phyloP scores from a whole-genome alignment of 164 flowering plant species.

The Piper betle region DNA sequence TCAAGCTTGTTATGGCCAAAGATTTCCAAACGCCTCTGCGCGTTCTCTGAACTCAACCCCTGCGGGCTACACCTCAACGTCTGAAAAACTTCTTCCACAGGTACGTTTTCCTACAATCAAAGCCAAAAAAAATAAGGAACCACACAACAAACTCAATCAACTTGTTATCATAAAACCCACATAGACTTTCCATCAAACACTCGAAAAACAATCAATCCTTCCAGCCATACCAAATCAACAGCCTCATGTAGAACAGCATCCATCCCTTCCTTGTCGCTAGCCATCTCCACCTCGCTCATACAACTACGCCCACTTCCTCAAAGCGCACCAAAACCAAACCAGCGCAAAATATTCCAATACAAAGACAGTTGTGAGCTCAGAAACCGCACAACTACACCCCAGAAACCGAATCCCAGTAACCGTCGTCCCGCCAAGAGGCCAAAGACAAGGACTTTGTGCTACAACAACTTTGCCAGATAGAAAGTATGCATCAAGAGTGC shows the following conservation, averaged over 20 bases:
- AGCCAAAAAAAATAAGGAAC: not conserved
- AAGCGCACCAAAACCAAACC: not conserved
- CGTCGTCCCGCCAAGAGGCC: not conserved
- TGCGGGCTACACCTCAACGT: conserved; percentile 47
- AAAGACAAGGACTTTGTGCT: not conserved
- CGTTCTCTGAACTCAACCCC: conserved; percentile 49
- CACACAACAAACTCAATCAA: not conserved
- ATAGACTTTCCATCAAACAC: not conserved
- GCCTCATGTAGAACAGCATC: conserved; percentile 64
- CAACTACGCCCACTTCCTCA: not conserved
- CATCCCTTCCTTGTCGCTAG: conserved; percentile 24
- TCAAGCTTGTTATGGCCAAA: conserved; percentile 70
- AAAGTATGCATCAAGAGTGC: not conserved
- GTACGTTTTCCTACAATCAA: conserved; percentile 44
- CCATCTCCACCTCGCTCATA: conserved; percentile 21
- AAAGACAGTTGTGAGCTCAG: not conserved
- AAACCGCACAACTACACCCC: not conserved
- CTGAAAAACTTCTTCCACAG: conserved; percentile 71
- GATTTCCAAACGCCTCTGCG: conserved; percentile 43
- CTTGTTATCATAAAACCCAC: not conserved
- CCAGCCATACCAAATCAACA: conserved; percentile 54
- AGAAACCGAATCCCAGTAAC: not conserved
- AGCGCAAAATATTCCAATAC: not conserved
- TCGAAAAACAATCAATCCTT: conserved; percentile 3
- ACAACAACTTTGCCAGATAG: not conserved